phyloP scores from a whole-genome alignment of 139 green algal genomes.

The Pleodorina starrii region DNA sequence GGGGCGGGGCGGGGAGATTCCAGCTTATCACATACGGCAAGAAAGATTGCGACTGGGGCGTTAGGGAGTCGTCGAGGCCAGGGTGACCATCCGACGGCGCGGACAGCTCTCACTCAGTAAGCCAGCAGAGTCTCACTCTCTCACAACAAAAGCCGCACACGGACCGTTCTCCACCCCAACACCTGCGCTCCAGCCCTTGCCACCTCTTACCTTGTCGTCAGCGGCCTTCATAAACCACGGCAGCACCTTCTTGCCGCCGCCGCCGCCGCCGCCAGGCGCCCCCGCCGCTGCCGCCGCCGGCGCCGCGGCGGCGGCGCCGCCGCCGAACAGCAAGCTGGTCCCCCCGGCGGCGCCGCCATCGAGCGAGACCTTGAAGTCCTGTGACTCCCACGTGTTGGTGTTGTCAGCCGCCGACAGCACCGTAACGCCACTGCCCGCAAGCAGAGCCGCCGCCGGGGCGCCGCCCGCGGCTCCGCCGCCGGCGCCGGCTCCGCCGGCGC shows the following conservation, averaged over 20 bases:
- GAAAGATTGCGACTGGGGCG: too few relatives aligned
- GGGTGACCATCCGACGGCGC: too few relatives aligned
- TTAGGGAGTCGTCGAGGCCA: too few relatives aligned
- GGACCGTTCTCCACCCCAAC: too few relatives aligned
- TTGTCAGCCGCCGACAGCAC: slow-evolving; percentile 33
- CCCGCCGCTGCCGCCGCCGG: neutral
- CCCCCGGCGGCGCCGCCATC: neutral
- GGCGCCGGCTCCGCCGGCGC: neutral
- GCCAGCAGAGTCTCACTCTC: too few relatives aligned
- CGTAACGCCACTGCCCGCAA: slow-evolving; percentile 28
- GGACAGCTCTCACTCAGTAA: too few relatives aligned
- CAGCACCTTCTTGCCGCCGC: slow-evolving; percentile 19
- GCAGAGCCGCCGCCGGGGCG: neutral
- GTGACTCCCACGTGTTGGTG: slow-evolving; percentile 43
- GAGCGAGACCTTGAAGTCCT: slow-evolving; percentile 30
- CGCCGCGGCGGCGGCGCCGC: neutral
- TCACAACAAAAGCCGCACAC: too few relatives aligned
- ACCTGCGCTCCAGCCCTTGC: too few relatives aligned
- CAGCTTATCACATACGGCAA: too few relatives aligned
- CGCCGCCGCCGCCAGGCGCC: neutral
- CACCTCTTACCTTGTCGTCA: slow-evolving; percentile 18
- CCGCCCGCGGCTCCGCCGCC: neutral
- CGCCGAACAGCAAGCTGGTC: neutral
- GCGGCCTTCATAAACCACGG: slow-evolving; percentile 35
- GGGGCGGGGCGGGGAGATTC: too few relatives aligned